Evolutionary conservation across 495 filamentous ascomycete genomes (phyloP).

Genomic region (Aspergillus asperescens): DNA sequence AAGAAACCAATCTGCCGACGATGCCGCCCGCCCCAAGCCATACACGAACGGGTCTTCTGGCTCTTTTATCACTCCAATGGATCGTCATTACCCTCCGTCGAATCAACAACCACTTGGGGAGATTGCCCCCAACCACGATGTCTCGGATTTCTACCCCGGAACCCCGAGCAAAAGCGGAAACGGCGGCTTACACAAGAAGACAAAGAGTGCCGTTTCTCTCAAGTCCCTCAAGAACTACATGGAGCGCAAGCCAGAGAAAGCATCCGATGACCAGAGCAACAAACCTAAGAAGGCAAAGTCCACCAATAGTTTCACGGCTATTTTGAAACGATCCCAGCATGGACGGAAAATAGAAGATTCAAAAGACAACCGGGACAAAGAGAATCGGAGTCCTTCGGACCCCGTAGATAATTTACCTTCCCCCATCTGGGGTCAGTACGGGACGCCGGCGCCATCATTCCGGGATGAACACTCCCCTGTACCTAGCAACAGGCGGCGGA

Average conservation of each 20-base stretch:
- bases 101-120: slow-evolving; percentile 36
- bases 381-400: slow-evolving; percentile 58
- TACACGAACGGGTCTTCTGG: background rate
- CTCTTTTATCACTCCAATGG: slow-evolving; percentile 25
- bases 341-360: slow-evolving; percentile 36
- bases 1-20: slow-evolving; percentile 39
- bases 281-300: slow-evolving; percentile 83
- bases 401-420: slow-evolving; percentile 50
- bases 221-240: slow-evolving; percentile 54
- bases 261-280: slow-evolving; percentile 26
- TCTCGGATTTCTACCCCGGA: slow-evolving; percentile 21
- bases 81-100: slow-evolving; percentile 17
- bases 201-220: slow-evolving; percentile 61
- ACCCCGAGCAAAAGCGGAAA: slow-evolving; percentile 28
- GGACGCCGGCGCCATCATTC: slow-evolving; percentile 36
- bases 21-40: slow-evolving; percentile 21
- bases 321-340: slow-evolving; percentile 42
- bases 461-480: slow-evolving; percentile 35
- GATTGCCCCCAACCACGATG: slow-evolving; percentile 38
- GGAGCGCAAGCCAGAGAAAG: slow-evolving; percentile 48
- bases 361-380: slow-evolving; percentile 61
- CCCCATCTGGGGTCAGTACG: slow-evolving; percentile 57
- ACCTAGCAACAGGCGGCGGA: slow-evolving; percentile 35
- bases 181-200: slow-evolving; percentile 53
- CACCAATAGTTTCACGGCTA: slow-evolving; percentile 65